Percentiles rank a stretch among this genome's conserved stretches.
phyloP scores from a whole-genome alignment of 495 filamentous ascomycete genomes.

The Talaromyces stipitatus region DNA sequence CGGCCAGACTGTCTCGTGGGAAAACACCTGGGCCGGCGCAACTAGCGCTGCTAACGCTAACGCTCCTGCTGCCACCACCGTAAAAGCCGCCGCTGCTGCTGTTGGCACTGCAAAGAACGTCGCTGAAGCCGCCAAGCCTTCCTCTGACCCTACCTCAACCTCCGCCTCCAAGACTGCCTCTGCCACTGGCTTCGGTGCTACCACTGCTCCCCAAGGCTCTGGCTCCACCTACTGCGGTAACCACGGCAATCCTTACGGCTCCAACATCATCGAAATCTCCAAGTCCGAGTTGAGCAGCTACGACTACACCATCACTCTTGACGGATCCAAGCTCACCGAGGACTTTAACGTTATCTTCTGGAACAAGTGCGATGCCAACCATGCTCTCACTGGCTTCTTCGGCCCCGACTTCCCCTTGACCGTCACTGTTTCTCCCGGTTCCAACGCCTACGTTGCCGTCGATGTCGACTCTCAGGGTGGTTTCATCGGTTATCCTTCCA shows the following conservation, averaged over 20 bases:
- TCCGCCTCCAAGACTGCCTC: constrained; percentile 10
- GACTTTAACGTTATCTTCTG: constrained; percentile 37
- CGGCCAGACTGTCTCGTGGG: constrained; percentile 53
- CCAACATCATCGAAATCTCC: constrained; percentile 42
- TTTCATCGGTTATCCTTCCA: constrained; percentile 15
- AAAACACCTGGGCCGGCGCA: constrained; percentile 44
- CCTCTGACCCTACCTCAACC: constrained; percentile 6
- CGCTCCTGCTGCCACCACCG: constrained; percentile 12
- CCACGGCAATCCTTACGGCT: constrained; percentile 42
- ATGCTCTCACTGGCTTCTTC: constrained; percentile 32
- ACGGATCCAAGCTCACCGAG: constrained; percentile 22
- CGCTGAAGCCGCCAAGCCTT: constrained; percentile 5
- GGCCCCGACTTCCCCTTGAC: constrained; percentile 28
- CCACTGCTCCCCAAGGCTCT: constrained; percentile 18
- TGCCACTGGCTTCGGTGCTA: constrained; percentile 20
- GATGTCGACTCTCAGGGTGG: constrained; percentile 36
- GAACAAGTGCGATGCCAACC: constrained; percentile 42
- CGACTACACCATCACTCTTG: constrained; percentile 39
- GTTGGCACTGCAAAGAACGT: constrained; percentile 8
- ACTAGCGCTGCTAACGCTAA: constrained; percentile 6
- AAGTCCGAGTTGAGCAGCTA: constrained; percentile 29
- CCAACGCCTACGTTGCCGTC: constrained; percentile 39
- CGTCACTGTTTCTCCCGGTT: constrained; percentile 31
- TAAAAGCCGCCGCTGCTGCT: constrained; percentile 14
- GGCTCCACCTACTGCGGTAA: constrained; percentile 38